These are phyloP conservation scores for Monilinia laxa DNA, from an alignment of 2,329 filamentous ascomycete species.

Conservation along the genomic window DNA sequence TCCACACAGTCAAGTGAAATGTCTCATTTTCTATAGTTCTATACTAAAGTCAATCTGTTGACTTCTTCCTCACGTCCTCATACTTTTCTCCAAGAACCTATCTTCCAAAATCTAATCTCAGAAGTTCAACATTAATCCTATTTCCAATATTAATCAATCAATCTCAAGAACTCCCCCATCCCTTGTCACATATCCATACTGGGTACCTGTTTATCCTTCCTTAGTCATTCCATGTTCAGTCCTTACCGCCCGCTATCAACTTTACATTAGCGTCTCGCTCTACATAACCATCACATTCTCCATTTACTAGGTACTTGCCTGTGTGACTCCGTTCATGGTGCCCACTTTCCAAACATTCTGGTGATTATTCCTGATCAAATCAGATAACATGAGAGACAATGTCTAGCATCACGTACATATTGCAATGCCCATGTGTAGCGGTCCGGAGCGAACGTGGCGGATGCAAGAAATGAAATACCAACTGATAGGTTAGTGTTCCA, in stretches of 20 bases:
- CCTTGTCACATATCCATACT: constrained; percentile 11
- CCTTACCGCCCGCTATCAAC: constrained; percentile 19
- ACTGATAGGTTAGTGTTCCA: background rate
- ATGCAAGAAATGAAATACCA: background rate
- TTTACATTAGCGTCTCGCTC: constrained; percentile 20
- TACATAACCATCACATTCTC: background rate
- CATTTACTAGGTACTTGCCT: background rate
- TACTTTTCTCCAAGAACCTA: background rate
- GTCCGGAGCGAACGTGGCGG: background rate
- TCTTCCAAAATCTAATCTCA: background rate
- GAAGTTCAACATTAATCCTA: background rate
- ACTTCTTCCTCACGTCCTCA: constrained; percentile 10
- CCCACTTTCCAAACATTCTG: background rate
- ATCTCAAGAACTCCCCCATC: background rate
- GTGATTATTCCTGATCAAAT: background rate
- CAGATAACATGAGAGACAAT: constrained; percentile 1
- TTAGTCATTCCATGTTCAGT: background rate
- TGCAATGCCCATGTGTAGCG: background rate
- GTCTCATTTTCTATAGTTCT: background rate
- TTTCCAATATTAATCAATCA: background rate
- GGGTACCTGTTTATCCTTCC: background rate
- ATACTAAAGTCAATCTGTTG: background rate
- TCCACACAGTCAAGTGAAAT: background rate
- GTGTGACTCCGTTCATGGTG: background rate
- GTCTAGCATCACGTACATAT: constrained; percentile 11